Evolutionary conservation across 2,329 filamentous ascomycete species (phyloP).

Genomic region (Tolypocladium pustulatum): DNA sequence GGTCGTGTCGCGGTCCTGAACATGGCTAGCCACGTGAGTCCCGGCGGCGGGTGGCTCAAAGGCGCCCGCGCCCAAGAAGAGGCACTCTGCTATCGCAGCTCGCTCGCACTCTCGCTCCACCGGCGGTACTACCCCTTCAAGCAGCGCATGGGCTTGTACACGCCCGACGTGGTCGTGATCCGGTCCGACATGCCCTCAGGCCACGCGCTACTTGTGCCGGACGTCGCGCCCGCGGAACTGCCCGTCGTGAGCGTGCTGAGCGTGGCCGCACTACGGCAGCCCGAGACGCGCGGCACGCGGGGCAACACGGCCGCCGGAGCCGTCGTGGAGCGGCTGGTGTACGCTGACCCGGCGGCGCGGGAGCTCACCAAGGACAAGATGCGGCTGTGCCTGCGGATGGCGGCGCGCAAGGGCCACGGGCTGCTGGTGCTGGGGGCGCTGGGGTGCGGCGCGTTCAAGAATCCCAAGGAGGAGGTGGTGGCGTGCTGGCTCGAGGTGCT

Average conservation of each 20-base stretch:
- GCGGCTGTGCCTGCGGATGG: conserved; percentile 47
- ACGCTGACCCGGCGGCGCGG: conserved; percentile 31
- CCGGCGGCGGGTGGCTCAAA: conserved; percentile 54
- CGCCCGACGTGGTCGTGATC: conserved; percentile 48
- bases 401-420: conserved; percentile 43
- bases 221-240: conserved; percentile 18
- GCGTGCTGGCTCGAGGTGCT: conserved; percentile 52
- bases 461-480: conserved; percentile 51
- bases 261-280: conserved; percentile 43
- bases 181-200: conserved; percentile 35
- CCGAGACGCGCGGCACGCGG: conserved; percentile 15
- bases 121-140: conserved; percentile 41
- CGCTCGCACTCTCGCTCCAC: conserved; percentile 37
- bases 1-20: conserved; percentile 50
- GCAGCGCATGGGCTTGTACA: conserved; percentile 43
- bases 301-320: conserved; percentile 8
- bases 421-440: conserved; percentile 57
- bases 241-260: conserved; percentile 50
- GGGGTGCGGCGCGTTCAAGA: conserved; percentile 57
- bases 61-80: conserved; percentile 60
- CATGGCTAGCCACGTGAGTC: conserved; percentile 45
- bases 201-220: conserved; percentile 32
- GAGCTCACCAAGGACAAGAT: conserved; percentile 52
- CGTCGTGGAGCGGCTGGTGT: conserved; percentile 22
- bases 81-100: conserved; percentile 53